Evolutionary conservation across 441 rosid genomes (phyloP).

Genomic region (Isatis lusitanica): DNA sequence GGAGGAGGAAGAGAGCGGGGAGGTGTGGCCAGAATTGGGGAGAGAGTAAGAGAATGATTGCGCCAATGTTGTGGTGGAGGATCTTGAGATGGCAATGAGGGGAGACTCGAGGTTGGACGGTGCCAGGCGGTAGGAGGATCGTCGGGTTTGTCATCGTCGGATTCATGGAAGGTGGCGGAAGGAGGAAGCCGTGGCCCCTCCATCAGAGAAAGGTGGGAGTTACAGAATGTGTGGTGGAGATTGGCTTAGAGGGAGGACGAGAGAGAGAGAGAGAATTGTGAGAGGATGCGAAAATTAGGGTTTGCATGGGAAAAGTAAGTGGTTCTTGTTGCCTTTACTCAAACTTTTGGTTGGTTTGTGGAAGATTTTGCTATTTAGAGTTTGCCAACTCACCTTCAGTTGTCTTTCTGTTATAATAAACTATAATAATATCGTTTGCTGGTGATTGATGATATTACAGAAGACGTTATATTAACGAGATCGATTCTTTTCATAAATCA

Average conservation of each 20-base stretch:
- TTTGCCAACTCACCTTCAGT: constrained; percentile 24
- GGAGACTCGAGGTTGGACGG: constrained; percentile 39
- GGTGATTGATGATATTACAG: neutral
- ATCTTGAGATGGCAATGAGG: constrained; percentile 29
- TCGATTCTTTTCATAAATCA: neutral
- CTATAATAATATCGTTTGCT: neutral
- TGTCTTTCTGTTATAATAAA: constrained; percentile 16
- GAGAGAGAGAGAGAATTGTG: constrained; percentile 21
- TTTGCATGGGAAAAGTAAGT: constrained; percentile 32
- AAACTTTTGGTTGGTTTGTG: constrained; percentile 29
- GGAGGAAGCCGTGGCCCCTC: constrained; percentile 43
- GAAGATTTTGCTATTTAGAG: constrained; percentile 25
- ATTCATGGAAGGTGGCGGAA: constrained; percentile 25
- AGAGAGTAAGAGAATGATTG: constrained; percentile 35
- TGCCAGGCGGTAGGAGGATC: constrained; percentile 35
- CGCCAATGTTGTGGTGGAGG: constrained; percentile 31
- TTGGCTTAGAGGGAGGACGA: constrained; percentile 17
- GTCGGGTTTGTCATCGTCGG: constrained; percentile 37
- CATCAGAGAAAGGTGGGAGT: constrained; percentile 34
- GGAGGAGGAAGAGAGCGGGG: constrained; percentile 31
- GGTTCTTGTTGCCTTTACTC: constrained; percentile 33
- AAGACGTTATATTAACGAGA: neutral
- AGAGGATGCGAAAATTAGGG: constrained; percentile 38
- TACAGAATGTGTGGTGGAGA: constrained; percentile 29
- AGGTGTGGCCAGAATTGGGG: neutral